Evolutionary conservation across 192 early-diverging fungal genomes (phyloP).

Genomic region (Entomortierella chlamydospora): DNA sequence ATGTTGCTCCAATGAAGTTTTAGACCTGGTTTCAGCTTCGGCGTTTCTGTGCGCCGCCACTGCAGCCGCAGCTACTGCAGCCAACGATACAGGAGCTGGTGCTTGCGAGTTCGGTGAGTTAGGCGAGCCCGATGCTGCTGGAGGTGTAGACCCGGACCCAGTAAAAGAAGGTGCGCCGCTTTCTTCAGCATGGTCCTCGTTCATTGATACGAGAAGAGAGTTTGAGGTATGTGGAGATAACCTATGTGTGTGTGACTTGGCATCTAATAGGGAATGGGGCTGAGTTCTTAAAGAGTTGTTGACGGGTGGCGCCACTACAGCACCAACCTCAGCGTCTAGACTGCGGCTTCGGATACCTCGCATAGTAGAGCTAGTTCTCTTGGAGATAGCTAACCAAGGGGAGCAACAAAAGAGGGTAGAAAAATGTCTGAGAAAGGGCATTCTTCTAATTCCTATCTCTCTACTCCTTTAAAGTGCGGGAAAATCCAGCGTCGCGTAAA

Average conservation of each 20-base stretch:
- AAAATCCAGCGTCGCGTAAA: too few species aligned
- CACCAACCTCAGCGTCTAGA: not conserved
- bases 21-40: constrained; percentile 7
- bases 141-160: not conserved
- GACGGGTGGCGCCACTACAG: too few species aligned
- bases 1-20: constrained; percentile 13
- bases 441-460: too few species aligned
- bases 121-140: not conserved
- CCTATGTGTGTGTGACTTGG: not conserved
- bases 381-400: constrained; percentile 1
- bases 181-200: constrained; percentile 4
- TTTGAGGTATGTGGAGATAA: not conserved
- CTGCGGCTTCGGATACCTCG: not conserved
- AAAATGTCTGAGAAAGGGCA: not conserved
- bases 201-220: constrained; percentile 5
- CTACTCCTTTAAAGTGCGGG: not conserved
- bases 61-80: not conserved
- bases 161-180: not conserved
- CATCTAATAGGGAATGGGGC: not conserved
- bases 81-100: not conserved
- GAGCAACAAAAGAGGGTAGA: too few species aligned
- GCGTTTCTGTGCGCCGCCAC: not conserved
- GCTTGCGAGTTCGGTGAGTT: too few species aligned
- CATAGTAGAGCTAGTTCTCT: not conserved
- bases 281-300: not conserved